Conservation (phyloP, 78 protist genomes). For the Speleostelium caveatum region DNA sequence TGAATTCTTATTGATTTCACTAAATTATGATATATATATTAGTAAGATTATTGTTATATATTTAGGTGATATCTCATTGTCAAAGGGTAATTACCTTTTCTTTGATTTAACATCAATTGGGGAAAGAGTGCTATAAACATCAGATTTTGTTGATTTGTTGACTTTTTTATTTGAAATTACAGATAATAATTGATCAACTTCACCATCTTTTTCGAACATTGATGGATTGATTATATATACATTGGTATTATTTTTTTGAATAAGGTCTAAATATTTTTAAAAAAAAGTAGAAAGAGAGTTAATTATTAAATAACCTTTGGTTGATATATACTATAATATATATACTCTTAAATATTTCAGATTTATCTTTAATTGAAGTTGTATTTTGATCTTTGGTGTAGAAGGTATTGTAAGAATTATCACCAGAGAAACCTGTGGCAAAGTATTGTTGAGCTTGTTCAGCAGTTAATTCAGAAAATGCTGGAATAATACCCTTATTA, state of each 20-base stretch:
- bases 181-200: constrained; percentile 56
- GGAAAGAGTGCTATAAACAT: constrained; percentile 37
- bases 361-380: constrained; percentile 9
- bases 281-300: neutral
- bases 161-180: constrained; percentile 42
- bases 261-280: constrained; percentile 4
- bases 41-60: too few species aligned
- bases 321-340: neutral
- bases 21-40: too few species aligned
- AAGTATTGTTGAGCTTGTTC: constrained; percentile 72
- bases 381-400: constrained; percentile 34
- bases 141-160: constrained; percentile 40
- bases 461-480: constrained; percentile 32
- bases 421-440: constrained; percentile 46
- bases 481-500: constrained; percentile 33
- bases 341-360: constrained; percentile 65
- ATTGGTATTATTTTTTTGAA: constrained; percentile 35
- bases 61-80: too few species aligned
- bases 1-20: too few species aligned
- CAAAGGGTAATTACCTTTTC: too few species aligned
- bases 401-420: constrained; percentile 20
- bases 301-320: neutral
- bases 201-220: constrained; percentile 51
- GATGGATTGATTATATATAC: constrained; percentile 67
- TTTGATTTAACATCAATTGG: constrained; percentile 32